Conservation (phyloP, 176 grass and related monocot genomes). For the Tuctoria greenei region DNA sequence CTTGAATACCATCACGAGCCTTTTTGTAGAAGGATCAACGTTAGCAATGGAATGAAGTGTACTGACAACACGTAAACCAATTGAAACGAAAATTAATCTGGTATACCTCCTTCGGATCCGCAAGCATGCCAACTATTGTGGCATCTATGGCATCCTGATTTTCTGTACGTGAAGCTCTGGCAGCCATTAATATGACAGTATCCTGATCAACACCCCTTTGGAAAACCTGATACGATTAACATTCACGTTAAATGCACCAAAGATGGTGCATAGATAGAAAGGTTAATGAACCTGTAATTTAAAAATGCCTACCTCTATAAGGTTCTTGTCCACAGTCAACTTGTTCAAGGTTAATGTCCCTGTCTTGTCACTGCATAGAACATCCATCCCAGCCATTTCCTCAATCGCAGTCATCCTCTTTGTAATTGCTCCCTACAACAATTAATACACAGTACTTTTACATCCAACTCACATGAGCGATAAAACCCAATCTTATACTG, state of each 20-base stretch:
- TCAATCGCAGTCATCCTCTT: conserved; percentile 98
- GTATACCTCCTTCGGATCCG: conserved; percentile 84
- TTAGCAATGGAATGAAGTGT: conserved; percentile 25
- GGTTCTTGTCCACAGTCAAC: conserved; percentile 77
- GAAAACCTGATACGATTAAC: conserved; percentile 61
- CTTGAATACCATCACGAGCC: conserved; percentile 79
- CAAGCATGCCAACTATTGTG: conserved; percentile 91
- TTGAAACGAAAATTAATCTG: background rate
- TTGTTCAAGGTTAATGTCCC: conserved; percentile 91
- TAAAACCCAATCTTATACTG: too few species aligned
- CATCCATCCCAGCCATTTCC: conserved; percentile 97
- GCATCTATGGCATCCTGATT: conserved; percentile 96
- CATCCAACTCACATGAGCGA: too few species aligned
- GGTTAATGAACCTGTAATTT: background rate
- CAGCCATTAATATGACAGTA: conserved; percentile 81
- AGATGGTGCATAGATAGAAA: background rate
- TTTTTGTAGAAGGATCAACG: conserved; percentile 34
- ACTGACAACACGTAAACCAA: background rate
- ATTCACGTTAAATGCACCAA: background rate
- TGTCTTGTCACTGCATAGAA: conserved; percentile 92
- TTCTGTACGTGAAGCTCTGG: conserved; percentile 79
- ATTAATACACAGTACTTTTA: background rate
- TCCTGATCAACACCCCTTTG: conserved; percentile 61
- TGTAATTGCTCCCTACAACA: conserved; percentile 80
- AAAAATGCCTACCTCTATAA: conserved; percentile 55